Evolutionary conservation across 495 filamentous ascomycete genomes (phyloP), one percentile per base, ranked within the genome.

Genomic region (Viridothelium virens): DNA sequence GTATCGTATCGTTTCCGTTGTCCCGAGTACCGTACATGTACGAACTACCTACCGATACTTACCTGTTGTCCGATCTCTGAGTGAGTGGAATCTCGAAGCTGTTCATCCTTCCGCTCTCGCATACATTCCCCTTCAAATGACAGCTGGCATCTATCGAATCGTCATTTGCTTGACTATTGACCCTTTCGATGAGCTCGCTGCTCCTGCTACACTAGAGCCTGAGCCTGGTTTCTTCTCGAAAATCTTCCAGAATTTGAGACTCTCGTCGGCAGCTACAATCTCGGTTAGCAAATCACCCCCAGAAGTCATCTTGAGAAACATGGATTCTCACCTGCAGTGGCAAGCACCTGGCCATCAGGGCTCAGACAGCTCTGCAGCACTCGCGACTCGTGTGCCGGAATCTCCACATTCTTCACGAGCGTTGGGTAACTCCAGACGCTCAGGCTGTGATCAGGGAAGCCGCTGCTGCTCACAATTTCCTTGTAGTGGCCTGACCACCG

Each of bases 391-490:
- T 99, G 94, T n/a, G 95, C 94, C 6, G 95, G 94, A 69, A 99
- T 97, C 82, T 97, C 95, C 56, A 97, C 86, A 72, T 96, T 96
- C 77, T 95, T 92, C 39, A 97, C 93, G 53, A 97, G 80, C 2
- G 91, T 92, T 0, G 94, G 95, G 77, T 97, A 97, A 81, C 90
- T 95, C 94, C 94, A 99, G 81, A 99, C 95, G 80, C 89, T 95
- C 65, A 99, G 82, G 9, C 90, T 92, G 81, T 99, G 97, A 77
- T 97, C 95, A n/a, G 94, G 94, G 82, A 96, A 96, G 38, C 94
- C 94, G 73, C 90, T 92, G 38, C 91, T 92, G 81, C 90, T 95
- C 73, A 96, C 92, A 65, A 99, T 95, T 81, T 99, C 94, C 67
- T 93, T 91, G 83, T 99, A 96, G 77, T 90, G 87, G 64, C 91